Base-by-base conservation (phyloP, 2,329 filamentous ascomycete species). In the Paracoccidioides brasiliensis region DNA sequence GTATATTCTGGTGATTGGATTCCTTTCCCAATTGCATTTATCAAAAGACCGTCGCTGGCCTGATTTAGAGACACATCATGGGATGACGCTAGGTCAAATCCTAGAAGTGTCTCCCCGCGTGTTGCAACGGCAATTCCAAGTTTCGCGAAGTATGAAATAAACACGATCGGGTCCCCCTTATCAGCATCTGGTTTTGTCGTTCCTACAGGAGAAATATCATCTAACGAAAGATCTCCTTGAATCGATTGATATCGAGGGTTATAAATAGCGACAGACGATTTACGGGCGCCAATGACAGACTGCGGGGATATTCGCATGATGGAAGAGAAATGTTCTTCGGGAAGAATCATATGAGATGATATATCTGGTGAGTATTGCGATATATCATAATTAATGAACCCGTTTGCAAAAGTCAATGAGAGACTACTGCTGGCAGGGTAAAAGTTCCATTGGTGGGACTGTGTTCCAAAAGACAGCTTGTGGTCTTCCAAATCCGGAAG, bases 231-330 rank as follows among this genome's bases (percentile, higher is more conserved):
- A 54, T 69, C 70, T 53, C 71, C 69, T 58, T 75, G 74, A 12
- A 75, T 64, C 1, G 74, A 74, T 58, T 71, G 68, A 59, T 74
- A 76, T 50, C 73, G 70, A n/a, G 73, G 70, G 59, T 76, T 73
- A 54, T 75, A 74, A 5, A 76, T 60, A 2, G 70, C 72, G 30
- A 77, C 62, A n/a, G 70, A 63, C 14, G 71, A 72, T 42, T 70
- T 62, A 30, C 67, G 69, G 7, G 70, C 70, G 7, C 65, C 72
- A 53, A 75, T 72, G 10, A 75, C 67, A 12, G 69, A 69, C 48
- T 71, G 68, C 5, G 71, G 65, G 5, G 73, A 73, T 44, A 74
- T 65, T 35, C 72, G 71, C 66, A 74, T 68, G 37, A 72, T 60
- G 1, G 72, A 75, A 1, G 68, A 70, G 48, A 73, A 72, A 4